A percentile compares a stretch with the other conserved stretches of the same genome.
Conservation (phyloP, 1,139 yeast species). For the Debaryomyces sp. region DNA sequence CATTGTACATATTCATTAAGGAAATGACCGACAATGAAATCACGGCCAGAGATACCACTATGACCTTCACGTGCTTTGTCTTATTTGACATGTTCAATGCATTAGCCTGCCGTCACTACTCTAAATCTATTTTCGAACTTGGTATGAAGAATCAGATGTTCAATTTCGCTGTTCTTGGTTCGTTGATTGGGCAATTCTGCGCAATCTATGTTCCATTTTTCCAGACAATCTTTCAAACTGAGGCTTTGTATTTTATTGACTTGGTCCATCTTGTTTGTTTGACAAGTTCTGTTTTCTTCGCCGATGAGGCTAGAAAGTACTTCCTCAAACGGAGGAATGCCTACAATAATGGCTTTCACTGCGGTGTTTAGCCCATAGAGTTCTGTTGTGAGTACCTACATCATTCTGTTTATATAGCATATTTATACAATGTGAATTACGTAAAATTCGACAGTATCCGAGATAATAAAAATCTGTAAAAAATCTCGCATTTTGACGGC, state of each 20-base stretch:
- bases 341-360: slow-evolving; percentile 4
- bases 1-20: slow-evolving; percentile 77
- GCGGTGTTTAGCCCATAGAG: background rate
- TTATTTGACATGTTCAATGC: slow-evolving; percentile 96
- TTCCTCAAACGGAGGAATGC: slow-evolving; percentile 6
- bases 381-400: background rate
- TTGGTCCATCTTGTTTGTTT: slow-evolving; percentile 60
- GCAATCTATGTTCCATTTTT: slow-evolving; percentile 93
- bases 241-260: slow-evolving; percentile 74
- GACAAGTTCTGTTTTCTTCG: slow-evolving; percentile 81
- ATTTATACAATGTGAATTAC: background rate
- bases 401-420: slow-evolving; percentile 1
- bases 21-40: slow-evolving; percentile 84
- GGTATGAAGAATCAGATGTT: slow-evolving; percentile 86
- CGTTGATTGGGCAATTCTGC: slow-evolving; percentile 87
- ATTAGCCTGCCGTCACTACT: slow-evolving; percentile 82
- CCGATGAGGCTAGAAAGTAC: slow-evolving; percentile 79
- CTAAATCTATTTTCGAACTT: slow-evolving; percentile 77
- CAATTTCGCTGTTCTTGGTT: slow-evolving; percentile 88
- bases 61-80: slow-evolving; percentile 97
- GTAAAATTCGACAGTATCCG: background rate
- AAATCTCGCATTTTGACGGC: background rate
- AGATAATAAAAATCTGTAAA: background rate
- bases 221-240: slow-evolving; percentile 91
- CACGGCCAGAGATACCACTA: slow-evolving; percentile 95